Conservation (phyloP, 2,329 filamentous ascomycete genomes). For the Graphiopsis chlorocephala region DNA sequence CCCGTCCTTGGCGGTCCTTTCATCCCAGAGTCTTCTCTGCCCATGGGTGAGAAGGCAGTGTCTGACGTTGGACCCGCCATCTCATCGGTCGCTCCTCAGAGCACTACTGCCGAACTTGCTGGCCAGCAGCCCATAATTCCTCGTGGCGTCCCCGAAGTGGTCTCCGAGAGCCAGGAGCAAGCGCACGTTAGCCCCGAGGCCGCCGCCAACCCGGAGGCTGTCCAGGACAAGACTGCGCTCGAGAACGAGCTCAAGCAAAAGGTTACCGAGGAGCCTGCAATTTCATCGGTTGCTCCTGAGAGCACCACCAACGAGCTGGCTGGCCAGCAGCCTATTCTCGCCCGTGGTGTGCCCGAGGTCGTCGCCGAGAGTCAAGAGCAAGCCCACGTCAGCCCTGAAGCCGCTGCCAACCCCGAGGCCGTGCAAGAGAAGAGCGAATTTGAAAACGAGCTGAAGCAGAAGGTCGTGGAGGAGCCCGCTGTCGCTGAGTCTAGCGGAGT, state of each 20-base stretch:
- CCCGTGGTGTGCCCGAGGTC: constrained; percentile 55
- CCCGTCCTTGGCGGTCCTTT: constrained; percentile 55
- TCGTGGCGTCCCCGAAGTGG: constrained; percentile 57
- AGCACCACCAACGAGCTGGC: constrained; percentile 49
- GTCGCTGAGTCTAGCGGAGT: constrained; percentile 47
- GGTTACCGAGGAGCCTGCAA: constrained; percentile 44
- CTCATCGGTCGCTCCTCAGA: constrained; percentile 42
- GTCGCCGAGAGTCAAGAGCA: constrained; percentile 70
- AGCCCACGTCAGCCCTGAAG: constrained; percentile 63
- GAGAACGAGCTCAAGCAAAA: constrained; percentile 68
- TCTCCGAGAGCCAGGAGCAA: constrained; percentile 68
- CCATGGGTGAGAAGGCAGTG: constrained; percentile 52
- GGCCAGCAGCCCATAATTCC: constrained; percentile 46
- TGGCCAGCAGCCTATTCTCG: constrained; percentile 44
- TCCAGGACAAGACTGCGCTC: constrained; percentile 46
- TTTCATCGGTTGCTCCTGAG: neutral
- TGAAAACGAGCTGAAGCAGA: constrained; percentile 66
- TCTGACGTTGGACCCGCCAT: constrained; percentile 39
- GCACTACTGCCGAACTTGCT: constrained; percentile 48
- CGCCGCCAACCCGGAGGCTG: constrained; percentile 59
- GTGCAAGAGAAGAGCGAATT: constrained; percentile 47
- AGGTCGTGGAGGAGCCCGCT: constrained; percentile 48
- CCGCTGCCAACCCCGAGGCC: constrained; percentile 61
- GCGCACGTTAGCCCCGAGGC: constrained; percentile 65
- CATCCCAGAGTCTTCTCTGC: constrained; percentile 81